Base-by-base conservation (phyloP, 2,329 filamentous ascomycete genomes). In the Colletotrichum shisoi region DNA sequence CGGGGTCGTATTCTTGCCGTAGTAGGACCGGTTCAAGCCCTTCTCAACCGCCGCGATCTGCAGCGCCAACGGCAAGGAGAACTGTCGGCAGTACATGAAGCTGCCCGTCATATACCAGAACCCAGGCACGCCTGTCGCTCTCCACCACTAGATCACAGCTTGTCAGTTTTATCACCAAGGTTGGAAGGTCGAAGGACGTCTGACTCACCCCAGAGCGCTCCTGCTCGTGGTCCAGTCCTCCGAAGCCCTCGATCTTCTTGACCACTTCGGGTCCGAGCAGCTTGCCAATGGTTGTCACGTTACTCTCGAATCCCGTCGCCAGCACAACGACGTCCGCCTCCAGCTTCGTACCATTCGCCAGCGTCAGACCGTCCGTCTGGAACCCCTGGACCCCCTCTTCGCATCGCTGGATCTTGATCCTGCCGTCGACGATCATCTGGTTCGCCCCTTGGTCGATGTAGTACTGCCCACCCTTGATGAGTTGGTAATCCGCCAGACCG, bases 401-500 rank as follows among this genome's bases (percentile, higher is more conserved):
- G 45, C 71, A 70, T 7, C 68, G 57, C 12, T 74, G 73, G 12
- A 82, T 71, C 64, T 78, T 79, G 63, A 82, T 77, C 62, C 77
- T 77, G 9, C 80, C 79, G 34, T 80, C 77, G 24, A 76, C 71
- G 58, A 82, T 79, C 59, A 81, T 75, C 66, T 77, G 65, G 15
- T 72, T 75, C 17, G 73, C 74, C 0, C 80, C 81, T 21, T 79
- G 77, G 60, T 83, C 80, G 31, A 81, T 76, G 70, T 81, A 82
- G 68, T 80, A 81, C 15, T 78, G 76, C 2, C 80, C 80, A 0
- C 76, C 77, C 7, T 76, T 72, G 17, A 76, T 74, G 42, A 81
- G 71, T 61, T 80, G 77, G 48, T 78, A 75, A n/a, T 75, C 72
- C 31, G 75, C 75, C 13, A 80, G 72, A 4, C 78, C 76, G 8